These are phyloP conservation scores for Teratosphaeria nubilosa DNA, from an alignment of 2,329 filamentous ascomycete species.

Conservation along the genomic window DNA sequence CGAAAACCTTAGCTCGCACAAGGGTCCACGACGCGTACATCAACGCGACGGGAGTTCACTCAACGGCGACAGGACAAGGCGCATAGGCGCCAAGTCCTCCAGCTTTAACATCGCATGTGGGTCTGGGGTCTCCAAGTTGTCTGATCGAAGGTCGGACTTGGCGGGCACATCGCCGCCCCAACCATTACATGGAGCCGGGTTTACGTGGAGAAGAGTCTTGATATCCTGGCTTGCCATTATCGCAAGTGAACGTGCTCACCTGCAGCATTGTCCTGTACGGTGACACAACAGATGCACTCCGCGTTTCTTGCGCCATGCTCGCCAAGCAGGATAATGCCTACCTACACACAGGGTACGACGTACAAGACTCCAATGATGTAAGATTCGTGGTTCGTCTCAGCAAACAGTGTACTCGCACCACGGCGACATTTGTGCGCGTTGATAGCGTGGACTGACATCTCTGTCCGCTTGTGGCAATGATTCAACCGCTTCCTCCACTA, in stretches of 20 bases:
- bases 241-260: background rate
- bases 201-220: background rate
- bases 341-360: background rate
- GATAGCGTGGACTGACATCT: background rate
- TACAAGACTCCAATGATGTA: background rate
- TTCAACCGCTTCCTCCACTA: background rate
- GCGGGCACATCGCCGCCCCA: background rate
- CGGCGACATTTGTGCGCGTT: background rate
- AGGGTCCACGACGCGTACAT: constrained; percentile 12
- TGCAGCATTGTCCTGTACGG: background rate
- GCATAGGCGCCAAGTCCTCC: background rate
- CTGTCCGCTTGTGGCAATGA: background rate
- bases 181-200: background rate
- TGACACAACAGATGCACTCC: background rate
- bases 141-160: background rate
- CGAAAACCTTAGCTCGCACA: background rate
- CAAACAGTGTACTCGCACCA: background rate
- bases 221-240: background rate
- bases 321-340: background rate
- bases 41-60: background rate
- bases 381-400: background rate
- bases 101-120: background rate
- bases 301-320: background rate
- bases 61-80: background rate
- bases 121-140: background rate